These are phyloP conservation scores for Colletotrichum zoysiae DNA, from an alignment of 2,329 filamentous ascomycete species.

Conservation along the genomic window DNA sequence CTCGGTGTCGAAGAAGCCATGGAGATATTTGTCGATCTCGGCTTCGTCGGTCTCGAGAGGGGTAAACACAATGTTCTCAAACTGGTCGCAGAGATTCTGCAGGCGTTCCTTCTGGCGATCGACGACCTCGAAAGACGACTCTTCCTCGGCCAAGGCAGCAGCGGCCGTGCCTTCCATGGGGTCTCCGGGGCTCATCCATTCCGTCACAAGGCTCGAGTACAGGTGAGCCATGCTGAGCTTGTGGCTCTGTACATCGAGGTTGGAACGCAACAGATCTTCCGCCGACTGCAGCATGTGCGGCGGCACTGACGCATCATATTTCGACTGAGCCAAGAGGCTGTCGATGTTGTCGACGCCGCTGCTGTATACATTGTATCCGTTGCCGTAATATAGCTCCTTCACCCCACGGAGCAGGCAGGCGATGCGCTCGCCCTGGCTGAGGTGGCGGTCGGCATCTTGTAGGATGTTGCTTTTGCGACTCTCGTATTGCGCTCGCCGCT, in stretches of 20 bases:
- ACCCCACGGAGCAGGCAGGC: slow-evolving; percentile 43
- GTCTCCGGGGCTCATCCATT: slow-evolving; percentile 56
- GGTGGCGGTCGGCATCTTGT: slow-evolving; percentile 44
- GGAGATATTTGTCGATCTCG: slow-evolving; percentile 56
- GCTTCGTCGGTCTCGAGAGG: slow-evolving; percentile 52
- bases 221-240: slow-evolving; percentile 60
- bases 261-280: slow-evolving; percentile 53
- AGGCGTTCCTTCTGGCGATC: slow-evolving; percentile 17
- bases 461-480: slow-evolving; percentile 50
- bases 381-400: slow-evolving; percentile 25
- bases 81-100: slow-evolving; percentile 45
- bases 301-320: slow-evolving; percentile 57
- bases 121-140: slow-evolving; percentile 8
- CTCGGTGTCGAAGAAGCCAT: slow-evolving; percentile 54
- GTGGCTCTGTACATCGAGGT: slow-evolving; percentile 56
- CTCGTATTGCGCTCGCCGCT: slow-evolving; percentile 55
- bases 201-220: slow-evolving; percentile 61
- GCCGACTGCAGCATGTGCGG: slow-evolving; percentile 49
- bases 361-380: slow-evolving; percentile 47
- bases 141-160: slow-evolving; percentile 17
- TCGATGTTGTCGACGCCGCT: slow-evolving; percentile 54
- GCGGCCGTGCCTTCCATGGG: slow-evolving; percentile 32
- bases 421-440: slow-evolving; percentile 50
- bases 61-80: slow-evolving; percentile 61
- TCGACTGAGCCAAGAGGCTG: slow-evolving; percentile 55